These are phyloP conservation scores for Aspergillus ochraceoroseus DNA, from an alignment of 2,329 filamentous ascomycete species.

Conservation along the genomic window DNA sequence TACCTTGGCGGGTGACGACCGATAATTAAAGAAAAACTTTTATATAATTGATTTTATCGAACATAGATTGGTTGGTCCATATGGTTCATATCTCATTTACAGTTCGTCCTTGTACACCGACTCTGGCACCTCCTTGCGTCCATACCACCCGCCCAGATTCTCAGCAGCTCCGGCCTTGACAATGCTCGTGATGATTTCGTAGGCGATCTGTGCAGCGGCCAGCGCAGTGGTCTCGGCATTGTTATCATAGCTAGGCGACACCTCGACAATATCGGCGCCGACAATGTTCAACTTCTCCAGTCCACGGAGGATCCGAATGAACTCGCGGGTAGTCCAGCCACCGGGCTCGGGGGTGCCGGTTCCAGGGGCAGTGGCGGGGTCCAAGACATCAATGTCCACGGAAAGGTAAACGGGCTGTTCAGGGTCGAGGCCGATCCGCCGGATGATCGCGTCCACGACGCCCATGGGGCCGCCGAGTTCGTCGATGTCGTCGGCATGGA, in stretches of 20 bases:
- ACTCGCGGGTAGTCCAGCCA: slow-evolving; percentile 83
- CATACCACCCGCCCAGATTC: slow-evolving; percentile 42
- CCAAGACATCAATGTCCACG: slow-evolving; percentile 76
- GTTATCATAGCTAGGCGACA: slow-evolving; percentile 78
- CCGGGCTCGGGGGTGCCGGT: slow-evolving; percentile 88
- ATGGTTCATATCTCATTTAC: slow-evolving; percentile 24
- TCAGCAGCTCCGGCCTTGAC: slow-evolving; percentile 43
- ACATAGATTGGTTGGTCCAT: too few relatives aligned
- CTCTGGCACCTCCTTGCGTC: slow-evolving; percentile 23
- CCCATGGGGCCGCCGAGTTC: slow-evolving; percentile 65
- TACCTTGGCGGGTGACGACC: too few relatives aligned
- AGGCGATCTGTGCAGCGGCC: slow-evolving; percentile 77
- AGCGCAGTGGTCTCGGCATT: slow-evolving; percentile 74
- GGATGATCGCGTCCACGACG: slow-evolving; percentile 65
- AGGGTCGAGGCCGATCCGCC: slow-evolving; percentile 59
- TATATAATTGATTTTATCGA: too few relatives aligned
- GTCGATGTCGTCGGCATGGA: slow-evolving; percentile 82
- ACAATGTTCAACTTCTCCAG: slow-evolving; percentile 80
- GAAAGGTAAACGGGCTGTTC: slow-evolving; percentile 75
- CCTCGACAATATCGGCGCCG: slow-evolving; percentile 86
- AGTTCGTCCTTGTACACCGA: slow-evolving; percentile 28
- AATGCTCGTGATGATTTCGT: slow-evolving; percentile 69
- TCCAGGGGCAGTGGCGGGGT: slow-evolving; percentile 65
- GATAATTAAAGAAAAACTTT: too few relatives aligned
- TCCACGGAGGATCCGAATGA: slow-evolving; percentile 76